phyloP scores from a whole-genome alignment of 208 protist species.

The Acanthamoeba rhysodes region DNA sequence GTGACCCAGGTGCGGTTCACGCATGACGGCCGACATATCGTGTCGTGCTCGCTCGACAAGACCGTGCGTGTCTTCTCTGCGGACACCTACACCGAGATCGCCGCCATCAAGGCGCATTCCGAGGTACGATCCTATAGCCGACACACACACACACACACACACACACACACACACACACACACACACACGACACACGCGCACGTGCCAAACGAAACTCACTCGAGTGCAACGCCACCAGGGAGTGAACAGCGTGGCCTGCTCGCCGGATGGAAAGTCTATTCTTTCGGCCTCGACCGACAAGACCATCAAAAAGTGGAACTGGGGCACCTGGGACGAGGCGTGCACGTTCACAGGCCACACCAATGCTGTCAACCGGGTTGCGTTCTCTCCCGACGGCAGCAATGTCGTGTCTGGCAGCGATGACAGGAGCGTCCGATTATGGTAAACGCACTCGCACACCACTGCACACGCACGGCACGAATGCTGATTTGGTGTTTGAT shows the following conservation, averaged over 20 bases:
- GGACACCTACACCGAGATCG: constrained; percentile 26
- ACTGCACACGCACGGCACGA: constrained; percentile 10
- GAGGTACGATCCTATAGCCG: not conserved
- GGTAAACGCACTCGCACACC: constrained; percentile 72
- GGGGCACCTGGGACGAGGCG: constrained; percentile 26
- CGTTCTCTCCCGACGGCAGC: constrained; percentile 21
- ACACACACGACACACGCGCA: not conserved
- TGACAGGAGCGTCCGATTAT: constrained; percentile 73
- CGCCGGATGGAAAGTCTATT: constrained; percentile 38
- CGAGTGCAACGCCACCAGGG: not conserved
- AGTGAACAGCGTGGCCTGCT: constrained; percentile 53
- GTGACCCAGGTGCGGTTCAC: constrained; percentile 59
- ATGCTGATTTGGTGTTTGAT: not conserved
- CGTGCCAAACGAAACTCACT: not conserved
- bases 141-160: constrained; percentile 62
- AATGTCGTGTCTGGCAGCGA: constrained; percentile 68
- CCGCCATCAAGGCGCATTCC: not conserved
- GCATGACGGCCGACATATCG: not conserved
- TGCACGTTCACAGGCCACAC: constrained; percentile 77
- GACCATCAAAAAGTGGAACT: constrained; percentile 78
- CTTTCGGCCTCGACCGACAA: constrained; percentile 71
- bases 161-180: constrained; percentile 4
- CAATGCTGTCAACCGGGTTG: constrained; percentile 68
- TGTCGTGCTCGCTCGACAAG: constrained; percentile 61
- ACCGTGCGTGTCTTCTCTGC: constrained; percentile 23